Conservation (phyloP, 768 basidiomycete species). For the Psilocybe tampanensis region DNA sequence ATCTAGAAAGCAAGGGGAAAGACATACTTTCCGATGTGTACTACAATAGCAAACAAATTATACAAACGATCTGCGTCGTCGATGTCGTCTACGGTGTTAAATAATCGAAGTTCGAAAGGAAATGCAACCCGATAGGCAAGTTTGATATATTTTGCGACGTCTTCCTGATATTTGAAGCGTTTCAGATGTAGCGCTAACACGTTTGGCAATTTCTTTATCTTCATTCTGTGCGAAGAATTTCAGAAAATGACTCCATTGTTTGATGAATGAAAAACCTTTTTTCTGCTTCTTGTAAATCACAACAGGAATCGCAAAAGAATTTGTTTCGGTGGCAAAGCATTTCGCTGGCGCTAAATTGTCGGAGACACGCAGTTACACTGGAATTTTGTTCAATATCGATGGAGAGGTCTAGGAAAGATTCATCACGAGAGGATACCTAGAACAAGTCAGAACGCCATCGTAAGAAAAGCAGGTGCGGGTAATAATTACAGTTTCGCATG, state of each 20-base stretch:
- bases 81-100: slow-evolving; percentile 95
- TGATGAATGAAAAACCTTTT: slow-evolving; percentile 66
- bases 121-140: slow-evolving; percentile 96
- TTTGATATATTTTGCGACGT: slow-evolving; percentile 88
- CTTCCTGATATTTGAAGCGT: slow-evolving; percentile 98
- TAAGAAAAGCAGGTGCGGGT: slow-evolving; percentile 3
- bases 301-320: slow-evolving; percentile 97
- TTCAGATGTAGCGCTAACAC: slow-evolving; percentile 95
- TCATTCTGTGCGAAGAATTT: slow-evolving; percentile 71
- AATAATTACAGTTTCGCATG: slow-evolving; percentile 88
- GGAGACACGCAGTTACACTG: slow-evolving; percentile 92
- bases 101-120: slow-evolving; percentile 90
- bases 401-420: slow-evolving; percentile 96
- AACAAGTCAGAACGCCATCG: slow-evolving; percentile 12
- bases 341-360: slow-evolving; percentile 96
- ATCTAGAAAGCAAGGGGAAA: slow-evolving; percentile 15
- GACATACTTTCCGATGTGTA: slow-evolving; percentile 97
- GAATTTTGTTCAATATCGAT: slow-evolving; percentile 99
- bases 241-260: slow-evolving; percentile 3
- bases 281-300: slow-evolving; percentile 96
- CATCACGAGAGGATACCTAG: slow-evolving; percentile 90
- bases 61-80: slow-evolving; percentile 92
- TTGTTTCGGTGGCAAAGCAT: slow-evolving; percentile 99
- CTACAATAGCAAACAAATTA: slow-evolving; percentile 93
- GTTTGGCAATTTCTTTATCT: slow-evolving; percentile 96